Base-by-base conservation (phyloP, 2,329 filamentous ascomycete genomes). In the Penicillium concentricum region DNA sequence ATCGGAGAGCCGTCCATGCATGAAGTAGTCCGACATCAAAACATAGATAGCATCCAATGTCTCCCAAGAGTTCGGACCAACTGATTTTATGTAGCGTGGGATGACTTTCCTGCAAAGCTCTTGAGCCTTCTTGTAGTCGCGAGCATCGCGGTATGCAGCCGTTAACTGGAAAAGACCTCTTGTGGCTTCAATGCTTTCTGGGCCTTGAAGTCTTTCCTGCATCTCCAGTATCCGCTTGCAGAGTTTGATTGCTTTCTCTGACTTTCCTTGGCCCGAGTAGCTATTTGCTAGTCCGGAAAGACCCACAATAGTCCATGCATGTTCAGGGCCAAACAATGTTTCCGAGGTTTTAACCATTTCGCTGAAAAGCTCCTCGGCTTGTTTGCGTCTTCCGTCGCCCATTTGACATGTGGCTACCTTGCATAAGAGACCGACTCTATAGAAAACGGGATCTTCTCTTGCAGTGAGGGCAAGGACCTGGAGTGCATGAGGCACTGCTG, bases 401-500 rank as follows among this genome's bases (percentile, higher is more conserved):
- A 2, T 3, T 6, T 64, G 39, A n/a, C 49, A 66, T 6, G 6
- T 24, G 22, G 35, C 63, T 39, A 64, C 28, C 1, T 44, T 56
- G 12, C 5, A 1, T 34, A 58, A 22, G 38, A 54, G 4, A 4
- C 24, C 0, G 7, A 16, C 6, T 55, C 51, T 39, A n/a, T 41
- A 26, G 30, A 34, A 8, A 15, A 20, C 7, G 0, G 32, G 5
- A 44, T 59, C 48, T 2, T 61, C 57, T 10, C 35, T 44, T 18
- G 53, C n/a, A 0, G 50, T 39, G 12, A 26, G 16, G 42, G 15
- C 10, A 46, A 45, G 6, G n/a, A 54, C 3, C 51, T n/a, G 50
- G 5, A 57, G 45, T 16, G 61, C 61, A 22, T 69, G 64, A 12
- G 65, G 64, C n/a, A 68, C 20, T 10, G 61, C 56, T 49, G 51